Conservation (phyloP, 305 asterid genomes). For the Striga hermonthica region DNA sequence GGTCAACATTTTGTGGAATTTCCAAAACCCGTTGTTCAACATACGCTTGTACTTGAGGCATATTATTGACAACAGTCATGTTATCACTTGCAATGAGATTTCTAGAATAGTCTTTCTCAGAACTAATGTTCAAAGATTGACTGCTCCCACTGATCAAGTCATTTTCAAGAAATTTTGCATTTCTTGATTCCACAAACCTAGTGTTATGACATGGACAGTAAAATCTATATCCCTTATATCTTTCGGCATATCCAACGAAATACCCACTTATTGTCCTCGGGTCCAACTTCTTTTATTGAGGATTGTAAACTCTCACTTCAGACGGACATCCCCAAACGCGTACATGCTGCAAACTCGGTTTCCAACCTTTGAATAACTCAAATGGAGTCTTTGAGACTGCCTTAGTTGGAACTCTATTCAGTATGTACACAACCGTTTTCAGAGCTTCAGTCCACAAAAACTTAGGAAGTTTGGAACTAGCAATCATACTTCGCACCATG, state of each 20-base stretch:
- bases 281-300: background rate
- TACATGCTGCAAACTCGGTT: background rate
- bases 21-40: background rate
- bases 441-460: background rate
- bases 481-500: too few relatives aligned
- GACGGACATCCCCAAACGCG: background rate
- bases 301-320: background rate
- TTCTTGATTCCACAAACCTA: background rate
- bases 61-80: background rate
- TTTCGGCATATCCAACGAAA: background rate
- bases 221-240: background rate
- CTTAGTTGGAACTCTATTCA: background rate
- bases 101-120: background rate
- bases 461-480: too few relatives aligned
- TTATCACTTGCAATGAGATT: background rate
- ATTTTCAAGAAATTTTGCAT: background rate
- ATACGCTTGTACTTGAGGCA: background rate
- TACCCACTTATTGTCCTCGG: background rate
- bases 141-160: background rate
- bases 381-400: background rate
- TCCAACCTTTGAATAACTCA: slow-evolving; percentile 5
- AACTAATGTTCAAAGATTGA: background rate
- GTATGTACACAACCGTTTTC: background rate
- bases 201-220: background rate
- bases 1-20: background rate